Base-by-base conservation (phyloP, 2,329 filamentous ascomycete species). In the Colletotrichum orbiculare region DNA sequence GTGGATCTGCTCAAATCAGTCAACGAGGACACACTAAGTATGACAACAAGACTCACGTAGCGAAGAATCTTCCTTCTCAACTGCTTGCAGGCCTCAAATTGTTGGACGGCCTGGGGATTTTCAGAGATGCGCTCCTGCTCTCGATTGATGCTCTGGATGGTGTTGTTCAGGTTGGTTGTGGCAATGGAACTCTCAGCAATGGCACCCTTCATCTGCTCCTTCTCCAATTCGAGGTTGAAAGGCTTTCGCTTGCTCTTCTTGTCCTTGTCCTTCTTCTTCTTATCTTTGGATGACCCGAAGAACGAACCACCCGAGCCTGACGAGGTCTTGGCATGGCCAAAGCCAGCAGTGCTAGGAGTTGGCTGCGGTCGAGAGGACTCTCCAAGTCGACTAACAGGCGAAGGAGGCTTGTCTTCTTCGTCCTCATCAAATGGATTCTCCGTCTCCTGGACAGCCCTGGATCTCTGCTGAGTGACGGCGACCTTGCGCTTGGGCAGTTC, bases 161-260 rank as follows among this genome's bases (percentile, higher is more conserved):
- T 88, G 73, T 99, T 98, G 73, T 90, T 85, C 43, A 99, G 83
- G 74, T 97, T 97, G 0, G 92, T 97, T n/a, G 93, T 90, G 4
- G 94, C 92, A 43, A 98, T 92, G 1, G 93, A 94, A 0, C 94
- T 89, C 50, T 95, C 92, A 3, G 95, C 96, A 68, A 99, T 94
- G n/a, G 90, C 88, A 67, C 90, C 88, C 69, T 97, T 90, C 82
- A 99, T 94, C 66, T 91, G 85, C 1, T 92, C 91, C 76, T 95
- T 95, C 76, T 98, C 96, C 43, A 88, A 90, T 71, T 96, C 92
- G 0, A 98, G 83, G 73, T 91, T 93, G 82, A 98, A 97, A 0
- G 87, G 82, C 72, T 85, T 87, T 46, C 81, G 77, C 74, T 88
- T 88, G 71, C 87, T 87, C 69, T 83, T 81, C 69, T 85, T 84